Percentiles rank a stretch among this genome's conserved stretches.
These are phyloP conservation scores for Hypoxylon sp. DNA, from an alignment of 2,329 filamentous ascomycete genomes.

Conservation along the genomic window DNA sequence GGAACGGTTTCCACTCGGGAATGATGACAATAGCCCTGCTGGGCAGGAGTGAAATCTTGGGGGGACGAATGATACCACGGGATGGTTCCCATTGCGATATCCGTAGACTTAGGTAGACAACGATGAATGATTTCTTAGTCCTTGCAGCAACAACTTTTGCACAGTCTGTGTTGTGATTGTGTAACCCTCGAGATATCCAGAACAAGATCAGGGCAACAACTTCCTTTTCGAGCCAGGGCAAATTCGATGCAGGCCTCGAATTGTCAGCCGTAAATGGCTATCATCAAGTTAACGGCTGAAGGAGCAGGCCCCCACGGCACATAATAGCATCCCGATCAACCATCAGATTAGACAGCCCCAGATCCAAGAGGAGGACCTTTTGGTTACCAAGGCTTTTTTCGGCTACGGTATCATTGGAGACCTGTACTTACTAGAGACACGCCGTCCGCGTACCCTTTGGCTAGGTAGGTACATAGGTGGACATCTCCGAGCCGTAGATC, in stretches of 20 bases:
- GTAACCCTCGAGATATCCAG: neutral
- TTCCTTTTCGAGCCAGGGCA: conserved; percentile 8
- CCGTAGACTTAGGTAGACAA: conserved; percentile 47
- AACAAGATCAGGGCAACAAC: neutral
- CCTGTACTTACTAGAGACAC: conserved; percentile 17
- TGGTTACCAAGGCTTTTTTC: conserved; percentile 13
- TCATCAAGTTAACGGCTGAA: conserved; percentile 1
- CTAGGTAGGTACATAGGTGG: neutral
- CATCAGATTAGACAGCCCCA: conserved; percentile 27
- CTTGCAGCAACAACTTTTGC: neutral
- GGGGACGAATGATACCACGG: conserved; percentile 40
- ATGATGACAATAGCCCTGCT: conserved; percentile 47
- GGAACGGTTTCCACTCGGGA: conserved; percentile 26
- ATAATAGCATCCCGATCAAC: conserved; percentile 19
- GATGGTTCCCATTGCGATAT: conserved; percentile 46
- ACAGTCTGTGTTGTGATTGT: conserved; percentile 17
- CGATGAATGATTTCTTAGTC: conserved; percentile 45
- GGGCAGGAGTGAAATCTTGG: conserved; percentile 47
- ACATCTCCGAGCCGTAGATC: conserved; percentile 15
- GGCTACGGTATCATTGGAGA: conserved; percentile 30
- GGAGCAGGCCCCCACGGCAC: neutral
- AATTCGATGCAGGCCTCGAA: conserved; percentile 5
- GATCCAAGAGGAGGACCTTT: conserved; percentile 16
- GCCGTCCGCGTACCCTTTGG: neutral
- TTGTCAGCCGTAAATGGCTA: neutral